Evolutionary conservation across 2,329 filamentous ascomycete species (phyloP).

Genomic region (Verticillium albo-atrum): DNA sequence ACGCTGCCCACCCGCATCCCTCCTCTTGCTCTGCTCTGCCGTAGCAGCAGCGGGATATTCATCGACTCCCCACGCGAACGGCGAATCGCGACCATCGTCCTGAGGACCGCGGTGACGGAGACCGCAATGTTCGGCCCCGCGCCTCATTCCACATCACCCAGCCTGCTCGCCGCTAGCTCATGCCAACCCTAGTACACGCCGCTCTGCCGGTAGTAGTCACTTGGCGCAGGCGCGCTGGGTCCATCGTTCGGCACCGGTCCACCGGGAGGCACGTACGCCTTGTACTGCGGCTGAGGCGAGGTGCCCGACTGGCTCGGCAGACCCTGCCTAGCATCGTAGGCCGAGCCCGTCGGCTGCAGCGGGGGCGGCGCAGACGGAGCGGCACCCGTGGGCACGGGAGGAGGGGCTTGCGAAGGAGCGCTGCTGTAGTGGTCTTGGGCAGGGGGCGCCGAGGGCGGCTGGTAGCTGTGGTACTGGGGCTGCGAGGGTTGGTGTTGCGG

Average conservation of each 20-base stretch:
- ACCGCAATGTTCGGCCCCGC: no score
- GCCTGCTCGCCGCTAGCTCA: background rate
- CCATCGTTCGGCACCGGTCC: slow-evolving; percentile 22
- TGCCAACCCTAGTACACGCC: slow-evolving; percentile 20
- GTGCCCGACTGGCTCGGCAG: slow-evolving; percentile 39
- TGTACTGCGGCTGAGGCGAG: slow-evolving; percentile 47
- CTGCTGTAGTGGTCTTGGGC: slow-evolving; percentile 24
- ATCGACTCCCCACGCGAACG: background rate
- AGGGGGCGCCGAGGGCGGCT: slow-evolving; percentile 22
- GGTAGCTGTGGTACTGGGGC: slow-evolving; percentile 38
- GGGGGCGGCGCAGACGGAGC: slow-evolving; percentile 41
- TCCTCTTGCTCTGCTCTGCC: background rate
- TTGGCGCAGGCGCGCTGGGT: slow-evolving; percentile 46
- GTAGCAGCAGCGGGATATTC: background rate
- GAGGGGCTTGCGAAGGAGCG: slow-evolving; percentile 18
- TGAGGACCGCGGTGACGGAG: no score
- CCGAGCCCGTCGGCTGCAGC: slow-evolving; percentile 37
- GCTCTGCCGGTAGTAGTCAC: slow-evolving; percentile 51
- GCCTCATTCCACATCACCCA: background rate
- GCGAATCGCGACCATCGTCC: no score
- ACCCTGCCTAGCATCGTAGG: slow-evolving; percentile 45
- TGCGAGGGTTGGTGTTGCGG: slow-evolving; percentile 21
- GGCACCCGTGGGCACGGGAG: slow-evolving; percentile 27
- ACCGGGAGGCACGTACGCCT: slow-evolving; percentile 52
- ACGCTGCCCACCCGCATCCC: background rate